phyloP scores from a whole-genome alignment of 2,329 filamentous ascomycete genomes.

The Trichoderma koningii region DNA sequence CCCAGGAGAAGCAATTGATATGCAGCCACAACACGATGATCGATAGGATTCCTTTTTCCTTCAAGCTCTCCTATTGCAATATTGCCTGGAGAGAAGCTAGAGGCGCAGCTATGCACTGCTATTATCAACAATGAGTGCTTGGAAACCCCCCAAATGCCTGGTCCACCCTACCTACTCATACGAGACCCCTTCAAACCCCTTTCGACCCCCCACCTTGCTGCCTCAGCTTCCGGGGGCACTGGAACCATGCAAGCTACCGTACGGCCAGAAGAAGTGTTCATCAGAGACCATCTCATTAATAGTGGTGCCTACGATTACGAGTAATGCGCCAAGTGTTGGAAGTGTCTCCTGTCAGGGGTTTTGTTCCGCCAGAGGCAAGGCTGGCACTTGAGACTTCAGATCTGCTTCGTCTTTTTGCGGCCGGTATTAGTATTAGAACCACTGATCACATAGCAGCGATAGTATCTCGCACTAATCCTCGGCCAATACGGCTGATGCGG shows the following conservation, averaged over 20 bases:
- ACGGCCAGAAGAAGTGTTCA: not conserved
- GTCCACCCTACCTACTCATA: constrained; percentile 9
- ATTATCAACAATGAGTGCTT: not conserved
- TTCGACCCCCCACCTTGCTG: constrained; percentile 21
- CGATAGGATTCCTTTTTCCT: no score
- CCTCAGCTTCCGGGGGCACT: constrained; percentile 23
- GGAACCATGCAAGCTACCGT: constrained; percentile 1
- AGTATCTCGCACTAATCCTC: not conserved
- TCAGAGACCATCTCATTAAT: not conserved
- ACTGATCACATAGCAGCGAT: not conserved
- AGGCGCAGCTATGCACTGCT: not conserved
- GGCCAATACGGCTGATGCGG: not conserved
- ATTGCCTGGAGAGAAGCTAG: not conserved
- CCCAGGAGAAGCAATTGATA: no score
- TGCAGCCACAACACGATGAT: no score
- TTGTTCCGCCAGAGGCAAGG: constrained; percentile 23
- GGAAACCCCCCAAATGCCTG: not conserved
- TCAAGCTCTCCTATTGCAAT: no score
- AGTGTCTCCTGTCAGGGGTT: constrained; percentile 24
- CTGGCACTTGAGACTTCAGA: constrained; percentile 11
- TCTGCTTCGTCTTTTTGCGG: not conserved
- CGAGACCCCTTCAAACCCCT: constrained; percentile 20
- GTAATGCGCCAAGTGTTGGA: constrained; percentile 22
- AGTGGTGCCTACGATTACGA: constrained; percentile 20
- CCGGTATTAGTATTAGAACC: no score